These are phyloP conservation scores for Yamadazyma atlantica DNA, from an alignment of 1,139 yeast genomes.

Conservation along the genomic window DNA sequence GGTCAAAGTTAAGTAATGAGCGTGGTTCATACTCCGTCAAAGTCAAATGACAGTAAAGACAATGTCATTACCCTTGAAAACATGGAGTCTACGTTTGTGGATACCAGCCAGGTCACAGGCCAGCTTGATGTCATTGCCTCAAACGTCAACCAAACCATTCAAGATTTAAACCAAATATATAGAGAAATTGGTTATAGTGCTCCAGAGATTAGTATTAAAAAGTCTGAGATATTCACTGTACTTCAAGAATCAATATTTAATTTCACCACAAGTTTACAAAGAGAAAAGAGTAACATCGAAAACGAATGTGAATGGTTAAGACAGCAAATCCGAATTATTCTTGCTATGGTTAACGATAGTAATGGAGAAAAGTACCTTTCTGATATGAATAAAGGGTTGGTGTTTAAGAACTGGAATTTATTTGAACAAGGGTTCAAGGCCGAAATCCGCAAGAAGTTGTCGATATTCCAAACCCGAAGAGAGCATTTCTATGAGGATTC, in stretches of 20 bases:
- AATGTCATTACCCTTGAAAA: neutral
- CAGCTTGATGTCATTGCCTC: constrained; percentile 26
- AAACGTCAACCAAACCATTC: constrained; percentile 35
- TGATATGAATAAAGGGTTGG: constrained; percentile 31
- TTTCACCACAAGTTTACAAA: constrained; percentile 30
- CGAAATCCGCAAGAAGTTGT: constrained; percentile 24
- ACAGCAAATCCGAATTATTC: constrained; percentile 41
- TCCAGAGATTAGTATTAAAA: constrained; percentile 33
- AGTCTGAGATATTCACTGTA: constrained; percentile 38
- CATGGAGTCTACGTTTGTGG: constrained; percentile 7
- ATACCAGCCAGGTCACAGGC: constrained; percentile 5
- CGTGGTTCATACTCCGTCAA: neutral
- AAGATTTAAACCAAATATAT: constrained; percentile 33
- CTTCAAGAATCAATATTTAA: constrained; percentile 41
- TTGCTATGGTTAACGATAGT: constrained; percentile 42
- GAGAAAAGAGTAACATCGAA: constrained; percentile 40
- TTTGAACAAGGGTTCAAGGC: constrained; percentile 35
- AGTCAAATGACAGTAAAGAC: too few relatives aligned
- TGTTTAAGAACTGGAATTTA: constrained; percentile 26
- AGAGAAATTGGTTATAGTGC: constrained; percentile 40
- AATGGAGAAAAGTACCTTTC: constrained; percentile 28
- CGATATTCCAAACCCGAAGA: constrained; percentile 19
- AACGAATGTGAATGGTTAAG: constrained; percentile 51
- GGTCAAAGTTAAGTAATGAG: too few relatives aligned
- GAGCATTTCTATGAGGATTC: constrained; percentile 26